A percentile compares a stretch with the other conserved stretches of the same genome.
These are phyloP conservation scores for Oryza officinalis DNA, from an alignment of 176 grass and related monocot species.

Conservation along the genomic window DNA sequence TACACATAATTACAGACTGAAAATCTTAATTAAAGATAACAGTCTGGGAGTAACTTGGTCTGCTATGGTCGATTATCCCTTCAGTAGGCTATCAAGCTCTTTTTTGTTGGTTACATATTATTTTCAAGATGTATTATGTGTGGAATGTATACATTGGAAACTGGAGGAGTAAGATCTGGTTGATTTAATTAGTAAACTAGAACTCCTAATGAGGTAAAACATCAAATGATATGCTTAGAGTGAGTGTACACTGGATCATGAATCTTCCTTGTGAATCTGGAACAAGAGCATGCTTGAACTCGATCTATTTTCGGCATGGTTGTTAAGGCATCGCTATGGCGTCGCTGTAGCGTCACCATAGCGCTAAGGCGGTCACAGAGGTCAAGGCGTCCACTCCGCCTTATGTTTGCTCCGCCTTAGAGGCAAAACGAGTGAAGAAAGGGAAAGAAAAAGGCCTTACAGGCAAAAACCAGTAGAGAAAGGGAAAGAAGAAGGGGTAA, in stretches of 20 bases:
- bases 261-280: not conserved
- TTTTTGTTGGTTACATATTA: not conserved
- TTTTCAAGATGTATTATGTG: not conserved
- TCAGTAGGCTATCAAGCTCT: not conserved
- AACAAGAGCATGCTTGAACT: not conserved
- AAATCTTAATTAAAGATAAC: not conserved
- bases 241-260: not conserved
- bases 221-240: not conserved
- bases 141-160: not conserved
- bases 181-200: not conserved
- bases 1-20: conserved; percentile 9
- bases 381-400: too few species aligned
- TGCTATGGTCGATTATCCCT: not conserved
- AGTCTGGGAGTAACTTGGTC: not conserved
- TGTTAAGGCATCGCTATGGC: too few species aligned
- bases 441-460: too few species aligned
- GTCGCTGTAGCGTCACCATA: too few species aligned
- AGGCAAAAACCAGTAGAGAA: too few species aligned
- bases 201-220: not conserved
- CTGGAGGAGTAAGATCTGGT: not conserved
- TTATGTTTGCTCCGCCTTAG: too few species aligned
- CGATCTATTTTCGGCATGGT: not conserved
- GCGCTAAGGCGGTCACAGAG: too few species aligned
- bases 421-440: too few species aligned
- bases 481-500: too few species aligned